Conservation (phyloP, 805 yeast genomes). For the Saccharomyces mikatae region DNA sequence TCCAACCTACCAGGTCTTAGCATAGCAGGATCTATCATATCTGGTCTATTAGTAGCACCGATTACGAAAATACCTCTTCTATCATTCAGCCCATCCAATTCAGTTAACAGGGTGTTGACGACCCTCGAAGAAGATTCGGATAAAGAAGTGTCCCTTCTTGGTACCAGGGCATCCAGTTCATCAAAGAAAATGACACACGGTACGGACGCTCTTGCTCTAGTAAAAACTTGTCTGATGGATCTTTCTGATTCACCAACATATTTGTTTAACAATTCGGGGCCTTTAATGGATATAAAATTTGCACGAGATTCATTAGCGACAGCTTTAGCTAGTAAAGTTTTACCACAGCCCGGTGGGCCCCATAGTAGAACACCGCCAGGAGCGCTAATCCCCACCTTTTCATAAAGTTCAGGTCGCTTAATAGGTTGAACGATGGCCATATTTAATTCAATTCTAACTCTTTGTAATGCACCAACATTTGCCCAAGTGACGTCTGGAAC, state of each 20-base stretch:
- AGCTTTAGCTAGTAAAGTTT: slow-evolving; percentile 90
- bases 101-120: slow-evolving; percentile 89
- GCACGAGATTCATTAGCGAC: slow-evolving; percentile 97
- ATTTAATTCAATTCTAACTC: slow-evolving; percentile 80
- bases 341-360: slow-evolving; percentile 99
- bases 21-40: slow-evolving; percentile 98
- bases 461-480: slow-evolving; percentile 81
- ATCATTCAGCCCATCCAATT: slow-evolving; percentile 89
- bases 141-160: slow-evolving; percentile 80
- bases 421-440: slow-evolving; percentile 98
- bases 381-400: slow-evolving; percentile 86
- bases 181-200: slow-evolving; percentile 95
- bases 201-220: slow-evolving; percentile 83
- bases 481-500: slow-evolving; percentile 97
- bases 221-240: slow-evolving; percentile 87
- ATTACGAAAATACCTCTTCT: slow-evolving; percentile 88
- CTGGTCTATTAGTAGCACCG: slow-evolving; percentile 97
- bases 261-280: slow-evolving; percentile 89
- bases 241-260: slow-evolving; percentile 95
- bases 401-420: slow-evolving; percentile 80
- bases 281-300: slow-evolving; percentile 89
- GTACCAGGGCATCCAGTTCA: slow-evolving; percentile 92
- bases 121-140: slow-evolving; percentile 89
- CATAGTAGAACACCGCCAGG: slow-evolving; percentile 95
- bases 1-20: slow-evolving; percentile 93